Evolutionary conservation across 495 filamentous ascomycete species (phyloP).

Genomic region (Aspergillus affinis): DNA sequence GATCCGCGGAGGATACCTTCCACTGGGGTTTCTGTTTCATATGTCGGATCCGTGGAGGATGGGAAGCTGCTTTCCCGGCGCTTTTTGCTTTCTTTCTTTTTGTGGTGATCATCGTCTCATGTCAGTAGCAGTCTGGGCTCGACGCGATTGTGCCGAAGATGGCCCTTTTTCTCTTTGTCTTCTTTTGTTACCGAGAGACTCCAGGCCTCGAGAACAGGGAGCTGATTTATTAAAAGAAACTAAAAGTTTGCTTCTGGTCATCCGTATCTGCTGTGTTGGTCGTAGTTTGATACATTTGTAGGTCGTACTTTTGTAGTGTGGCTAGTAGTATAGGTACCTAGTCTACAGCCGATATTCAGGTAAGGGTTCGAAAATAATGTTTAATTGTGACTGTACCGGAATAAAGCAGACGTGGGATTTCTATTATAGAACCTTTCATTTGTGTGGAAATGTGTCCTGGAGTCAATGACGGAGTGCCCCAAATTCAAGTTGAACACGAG

Average conservation of each 20-base stretch:
- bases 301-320: too few species aligned
- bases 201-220: slow-evolving; percentile 21
- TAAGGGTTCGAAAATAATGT: too few species aligned
- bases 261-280: slow-evolving; percentile 2
- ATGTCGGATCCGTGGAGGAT: slow-evolving; percentile 46
- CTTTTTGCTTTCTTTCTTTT: slow-evolving; percentile 32
- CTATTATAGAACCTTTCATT: too few species aligned
- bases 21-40: slow-evolving; percentile 34
- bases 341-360: too few species aligned
- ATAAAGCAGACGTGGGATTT: too few species aligned
- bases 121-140: slow-evolving; percentile 27
- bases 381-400: too few species aligned
- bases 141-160: slow-evolving; percentile 27
- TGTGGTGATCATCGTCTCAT: slow-evolving; percentile 28
- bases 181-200: slow-evolving; percentile 8
- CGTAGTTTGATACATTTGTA: background rate
- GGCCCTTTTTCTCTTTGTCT: slow-evolving; percentile 22
- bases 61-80: slow-evolving; percentile 38
- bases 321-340: too few species aligned
- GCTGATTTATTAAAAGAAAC: slow-evolving; percentile 22
- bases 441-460: too few species aligned
- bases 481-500: too few species aligned
- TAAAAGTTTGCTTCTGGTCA: slow-evolving; percentile 27
- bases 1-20: slow-evolving; percentile 7
- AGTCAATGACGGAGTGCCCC: too few species aligned